A percentile compares a stretch with the other conserved stretches of the same genome.
Conservation (phyloP, 2,329 filamentous ascomycete genomes). For the Apiospora pterosperma region DNA sequence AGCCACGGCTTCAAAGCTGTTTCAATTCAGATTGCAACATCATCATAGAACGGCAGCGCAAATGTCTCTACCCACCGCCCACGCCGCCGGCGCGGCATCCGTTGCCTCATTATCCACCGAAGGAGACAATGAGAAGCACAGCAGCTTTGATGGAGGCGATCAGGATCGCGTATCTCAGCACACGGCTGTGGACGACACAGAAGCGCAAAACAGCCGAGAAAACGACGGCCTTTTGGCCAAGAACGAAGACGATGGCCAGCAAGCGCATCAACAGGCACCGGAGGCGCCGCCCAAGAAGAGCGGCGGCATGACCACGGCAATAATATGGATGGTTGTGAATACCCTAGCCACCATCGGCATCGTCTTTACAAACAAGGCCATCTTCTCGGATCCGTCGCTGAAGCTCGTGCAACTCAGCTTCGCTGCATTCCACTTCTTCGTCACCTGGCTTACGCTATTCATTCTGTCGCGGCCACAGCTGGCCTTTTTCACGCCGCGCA, state of each 20-base stretch:
- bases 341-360: constrained; percentile 62
- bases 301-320: constrained; percentile 32
- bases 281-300: constrained; percentile 27
- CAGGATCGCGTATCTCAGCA: constrained; percentile 29
- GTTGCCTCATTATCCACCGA: constrained; percentile 20
- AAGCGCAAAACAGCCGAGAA: constrained; percentile 36
- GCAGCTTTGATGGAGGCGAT: constrained; percentile 22
- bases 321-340: constrained; percentile 59
- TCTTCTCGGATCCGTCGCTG: constrained; percentile 61
- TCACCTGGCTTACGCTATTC: constrained; percentile 63
- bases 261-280: constrained; percentile 22
- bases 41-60: not conserved
- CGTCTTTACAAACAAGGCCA: constrained; percentile 68
- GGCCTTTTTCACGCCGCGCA: constrained; percentile 55
- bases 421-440: constrained; percentile 65
- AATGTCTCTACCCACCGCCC: not conserved
- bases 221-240: constrained; percentile 37
- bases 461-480: constrained; percentile 56
- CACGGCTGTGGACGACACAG: constrained; percentile 33
- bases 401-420: constrained; percentile 63
- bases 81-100: not conserved
- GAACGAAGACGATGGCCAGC: constrained; percentile 26
- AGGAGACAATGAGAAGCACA: constrained; percentile 31
- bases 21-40: not conserved
- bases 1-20: not conserved